These are phyloP conservation scores for Amaranthus hypochondriacus DNA, from an alignment of 148 eudicot species.

Conservation along the genomic window DNA sequence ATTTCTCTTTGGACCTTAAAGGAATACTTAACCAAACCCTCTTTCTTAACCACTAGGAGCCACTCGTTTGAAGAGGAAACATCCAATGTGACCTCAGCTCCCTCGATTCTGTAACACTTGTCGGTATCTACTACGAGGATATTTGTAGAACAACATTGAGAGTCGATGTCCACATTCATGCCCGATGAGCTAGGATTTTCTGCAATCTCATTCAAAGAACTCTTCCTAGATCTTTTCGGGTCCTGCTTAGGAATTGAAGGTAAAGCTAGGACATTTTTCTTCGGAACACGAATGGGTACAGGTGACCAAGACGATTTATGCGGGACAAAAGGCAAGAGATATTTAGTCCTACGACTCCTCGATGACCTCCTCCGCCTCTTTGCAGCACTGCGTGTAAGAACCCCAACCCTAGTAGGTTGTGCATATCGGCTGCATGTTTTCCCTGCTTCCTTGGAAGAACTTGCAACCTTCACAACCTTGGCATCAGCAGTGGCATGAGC, in stretches of 20 bases:
- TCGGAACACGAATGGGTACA: conserved; percentile 24
- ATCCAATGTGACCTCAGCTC: conserved; percentile 58
- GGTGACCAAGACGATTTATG: conserved; percentile 36
- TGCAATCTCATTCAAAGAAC: conserved; percentile 20
- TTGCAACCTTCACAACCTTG: conserved; percentile 18
- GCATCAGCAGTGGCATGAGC: conserved; percentile 22
- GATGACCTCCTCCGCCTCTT: conserved; percentile 64
- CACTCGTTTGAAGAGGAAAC: conserved; percentile 47
- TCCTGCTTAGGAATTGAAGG: conserved; percentile 21
- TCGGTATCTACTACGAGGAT: conserved; percentile 63
- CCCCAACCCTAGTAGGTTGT: conserved; percentile 33
- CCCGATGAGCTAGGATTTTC: conserved; percentile 33
- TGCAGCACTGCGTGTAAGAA: conserved; percentile 38
- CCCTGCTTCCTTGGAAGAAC: conserved; percentile 21
- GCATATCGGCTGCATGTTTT: conserved; percentile 29
- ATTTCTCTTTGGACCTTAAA: conserved; percentile 45
- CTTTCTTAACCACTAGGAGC: conserved; percentile 56
- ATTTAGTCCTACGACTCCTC: conserved; percentile 52
- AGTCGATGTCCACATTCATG: conserved; percentile 35
- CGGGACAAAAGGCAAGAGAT: conserved; percentile 33
- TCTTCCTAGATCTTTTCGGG: conserved; percentile 35
- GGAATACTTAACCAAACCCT: conserved; percentile 39
- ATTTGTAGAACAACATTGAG: conserved; percentile 51
- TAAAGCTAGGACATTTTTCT: conserved; percentile 19
- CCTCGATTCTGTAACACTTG: conserved; percentile 64